Evolutionary conservation across 2,329 filamentous ascomycete genomes (phyloP).

Genomic region (Clarireedia hainanense): DNA sequence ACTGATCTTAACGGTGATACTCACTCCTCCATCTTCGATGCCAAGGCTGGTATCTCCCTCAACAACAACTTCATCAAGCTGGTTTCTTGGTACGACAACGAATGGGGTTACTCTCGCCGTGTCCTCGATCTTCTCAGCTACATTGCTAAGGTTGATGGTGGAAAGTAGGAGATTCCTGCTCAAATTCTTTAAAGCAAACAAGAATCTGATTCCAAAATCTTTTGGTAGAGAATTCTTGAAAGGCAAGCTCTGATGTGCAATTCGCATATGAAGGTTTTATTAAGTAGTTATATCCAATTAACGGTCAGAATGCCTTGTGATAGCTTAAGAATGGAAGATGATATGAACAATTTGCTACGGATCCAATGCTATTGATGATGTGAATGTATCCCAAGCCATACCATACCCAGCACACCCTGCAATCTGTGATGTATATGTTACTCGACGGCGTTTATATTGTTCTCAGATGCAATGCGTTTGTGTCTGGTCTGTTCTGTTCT

Average conservation of each 20-base stretch:
- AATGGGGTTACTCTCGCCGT: conserved; percentile 99
- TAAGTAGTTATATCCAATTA: conserved; percentile 4
- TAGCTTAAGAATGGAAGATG: conserved; percentile 9
- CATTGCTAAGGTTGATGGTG: conserved; percentile 67
- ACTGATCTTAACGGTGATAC: conserved; percentile 87
- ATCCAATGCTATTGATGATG: not conserved
- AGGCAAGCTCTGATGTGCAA: conserved; percentile 24
- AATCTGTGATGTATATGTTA: no score
- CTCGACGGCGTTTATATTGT: no score
- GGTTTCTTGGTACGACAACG: conserved; percentile 94
- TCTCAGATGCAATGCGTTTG: no score
- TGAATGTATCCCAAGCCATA: no score
- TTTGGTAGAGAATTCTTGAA: conserved; percentile 27
- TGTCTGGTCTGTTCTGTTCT: no score
- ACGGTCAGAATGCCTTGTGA: conserved; percentile 13
- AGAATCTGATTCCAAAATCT: conserved; percentile 24
- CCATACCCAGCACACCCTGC: no score
- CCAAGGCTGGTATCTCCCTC: conserved; percentile 96
- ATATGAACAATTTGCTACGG: not conserved
- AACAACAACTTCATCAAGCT: conserved; percentile 99
- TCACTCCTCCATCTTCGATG: conserved; percentile 97
- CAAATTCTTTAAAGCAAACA: conserved; percentile 13
- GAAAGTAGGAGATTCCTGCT: conserved; percentile 26
- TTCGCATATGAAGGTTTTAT: conserved; percentile 7
- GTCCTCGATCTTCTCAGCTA: conserved; percentile 75